Evolutionary conservation across 139 green algal genomes (phyloP), one percentile per base, ranked within the genome.

Genomic region (Gonium pectorale): DNA sequence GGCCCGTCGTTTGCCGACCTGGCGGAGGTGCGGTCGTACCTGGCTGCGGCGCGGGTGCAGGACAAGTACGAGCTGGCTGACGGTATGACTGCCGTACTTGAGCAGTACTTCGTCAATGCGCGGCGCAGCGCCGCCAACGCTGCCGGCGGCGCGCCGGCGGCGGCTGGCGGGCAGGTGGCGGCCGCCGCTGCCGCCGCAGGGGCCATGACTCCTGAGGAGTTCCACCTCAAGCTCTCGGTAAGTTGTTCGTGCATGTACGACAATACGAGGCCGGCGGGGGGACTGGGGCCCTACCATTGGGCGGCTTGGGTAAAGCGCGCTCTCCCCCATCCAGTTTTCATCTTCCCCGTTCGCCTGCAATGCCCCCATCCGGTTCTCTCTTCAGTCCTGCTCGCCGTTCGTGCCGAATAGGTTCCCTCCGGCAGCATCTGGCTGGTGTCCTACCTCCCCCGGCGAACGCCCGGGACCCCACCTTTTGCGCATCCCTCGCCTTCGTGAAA

Each of bases 201-300:
- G 3, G 78, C 27, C n/a, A 73, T 84, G 44, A 51, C 78, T n/a
- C 31, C 60, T 0, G 71, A 87, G 31, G 70, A 81, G 29, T 81
- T 90, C 69, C 74, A 87, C 72, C 29, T 51, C n/a, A 85, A 79
- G 49, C 69, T 90, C 15, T 69, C 86, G 71, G 86, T 90, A 35
- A 46, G 72, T 33, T 8, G 9, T 64, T 15, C 27, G 29, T 6
- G 6, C 19, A 38, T 79, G 44, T n/a, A n/a, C n/a, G n/a, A n/a
- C n/a, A n/a, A n/a, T n/a, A n/a, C n/a, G n/a, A n/a, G n/a, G n/a
- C n/a, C n/a, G n/a, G n/a, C n/a, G n/a, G n/a, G n/a, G n/a, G n/a
- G n/a, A n/a, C n/a, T n/a, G n/a, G n/a, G n/a, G n/a, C n/a, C n/a
- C n/a, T n/a, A n/a, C n/a, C n/a, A n/a, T n/a, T n/a, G n/a, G n/a